Base-by-base conservation (phyloP, 1,284 basidiomycete species). In the Anthracocystis panici-leucophaei region DNA sequence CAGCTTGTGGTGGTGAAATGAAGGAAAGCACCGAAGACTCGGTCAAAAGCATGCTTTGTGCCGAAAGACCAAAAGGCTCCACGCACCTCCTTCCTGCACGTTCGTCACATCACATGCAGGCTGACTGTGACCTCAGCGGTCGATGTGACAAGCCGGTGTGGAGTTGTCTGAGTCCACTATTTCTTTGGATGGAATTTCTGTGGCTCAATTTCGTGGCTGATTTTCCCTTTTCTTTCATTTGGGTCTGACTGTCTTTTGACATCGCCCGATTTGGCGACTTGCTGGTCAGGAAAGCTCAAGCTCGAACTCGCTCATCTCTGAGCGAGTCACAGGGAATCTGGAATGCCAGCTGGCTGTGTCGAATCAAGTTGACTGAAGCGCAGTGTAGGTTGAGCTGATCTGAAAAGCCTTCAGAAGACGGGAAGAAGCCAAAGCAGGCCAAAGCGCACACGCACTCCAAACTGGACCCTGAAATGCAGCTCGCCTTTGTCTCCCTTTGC, bases 401-500 rank as follows among this genome's bases (percentile, higher is more conserved):
- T 33, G 20, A 20, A 9, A 31, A 11, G 20, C 31, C 31, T 20
- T 7, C 49, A 40, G 10, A 27, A 25, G 18, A 35, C 31, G 50
- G 31, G 12, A 33, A 52, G 35, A 25, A 52, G 23, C 38, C 12
- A 40, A 52, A 48, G n/a, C 29, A 2, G 48, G 48, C 29, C 48
- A 31, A 49, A 49, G 48, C 48, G 48, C 48, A 49, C 25, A 48
- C 27, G 4, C 25, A 48, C 27, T 31, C 27, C 2, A 50, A 12
- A 23, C 18, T 53, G 51, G 51, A 63, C 62, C 62, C 56, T 65
- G 55, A 52, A 64, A 65, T 57, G 61, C 49, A 52, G 49, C 35
- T 38, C 35, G 35, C 35, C 35, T 57, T 48, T 23, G 21, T 25
- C 23, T 48, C 52, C 29, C 14, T 18, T 10, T 18, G 3, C 11